These are phyloP conservation scores for Graphilbum fragrans DNA, from an alignment of 2,329 filamentous ascomycete genomes.

Conservation along the genomic window DNA sequence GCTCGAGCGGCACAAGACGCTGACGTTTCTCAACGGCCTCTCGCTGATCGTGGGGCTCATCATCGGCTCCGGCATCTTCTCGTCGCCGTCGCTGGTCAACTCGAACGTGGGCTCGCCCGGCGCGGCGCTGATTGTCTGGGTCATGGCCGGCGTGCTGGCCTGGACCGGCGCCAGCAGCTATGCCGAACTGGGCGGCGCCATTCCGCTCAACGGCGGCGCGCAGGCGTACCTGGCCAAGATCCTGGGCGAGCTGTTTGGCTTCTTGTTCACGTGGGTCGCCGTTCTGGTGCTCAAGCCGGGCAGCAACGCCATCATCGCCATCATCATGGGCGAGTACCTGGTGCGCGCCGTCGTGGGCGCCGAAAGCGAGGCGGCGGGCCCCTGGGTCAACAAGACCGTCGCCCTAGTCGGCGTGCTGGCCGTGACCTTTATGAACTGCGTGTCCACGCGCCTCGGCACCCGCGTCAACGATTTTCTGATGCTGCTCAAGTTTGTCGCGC, in stretches of 20 bases:
- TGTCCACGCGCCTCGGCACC: slow-evolving; percentile 81
- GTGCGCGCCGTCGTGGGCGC: slow-evolving; percentile 76
- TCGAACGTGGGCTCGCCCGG: slow-evolving; percentile 51
- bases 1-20: slow-evolving; percentile 86
- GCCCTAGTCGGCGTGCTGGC: slow-evolving; percentile 63
- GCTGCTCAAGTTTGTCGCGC: slow-evolving; percentile 89
- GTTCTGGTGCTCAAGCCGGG: slow-evolving; percentile 91
- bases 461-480: slow-evolving; percentile 85
- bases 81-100: slow-evolving; percentile 50
- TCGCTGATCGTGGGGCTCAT: slow-evolving; percentile 86
- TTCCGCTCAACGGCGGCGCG: slow-evolving; percentile 86
- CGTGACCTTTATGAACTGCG: slow-evolving; percentile 78
- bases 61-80: slow-evolving; percentile 65
- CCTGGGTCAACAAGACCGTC: slow-evolving; percentile 84
- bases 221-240: slow-evolving; percentile 95
- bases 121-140: slow-evolving; percentile 45
- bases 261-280: slow-evolving; percentile 93
- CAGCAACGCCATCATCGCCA: slow-evolving; percentile 84
- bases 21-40: slow-evolving; percentile 89
- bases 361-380: slow-evolving; percentile 68
- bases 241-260: slow-evolving; percentile 84
- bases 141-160: slow-evolving; percentile 47
- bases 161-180: slow-evolving; percentile 53
- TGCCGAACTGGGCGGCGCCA: slow-evolving; percentile 88
- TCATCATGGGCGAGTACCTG: slow-evolving; percentile 98